A percentile compares a stretch with the other conserved stretches of the same genome.
phyloP scores from a whole-genome alignment of 2,329 filamentous ascomycete genomes.

The Aureobasidium musti region DNA sequence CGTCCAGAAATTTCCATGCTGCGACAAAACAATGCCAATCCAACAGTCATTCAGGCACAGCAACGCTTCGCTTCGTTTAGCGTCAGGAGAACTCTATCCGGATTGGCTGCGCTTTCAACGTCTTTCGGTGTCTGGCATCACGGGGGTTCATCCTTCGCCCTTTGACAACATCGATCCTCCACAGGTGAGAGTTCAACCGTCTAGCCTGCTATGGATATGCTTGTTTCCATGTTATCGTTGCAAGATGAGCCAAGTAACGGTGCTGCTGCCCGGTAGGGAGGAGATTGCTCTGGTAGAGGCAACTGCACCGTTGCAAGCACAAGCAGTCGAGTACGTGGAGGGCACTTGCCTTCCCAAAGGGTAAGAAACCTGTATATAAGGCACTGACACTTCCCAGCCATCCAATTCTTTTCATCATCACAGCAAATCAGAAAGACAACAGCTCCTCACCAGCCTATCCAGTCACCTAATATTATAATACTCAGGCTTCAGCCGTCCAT shows the following conservation, averaged over 20 bases:
- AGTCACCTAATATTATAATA: conserved; percentile 29
- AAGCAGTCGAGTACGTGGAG: conserved; percentile 2
- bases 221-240: conserved; percentile 24
- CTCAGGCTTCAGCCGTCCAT: conserved; percentile 30
- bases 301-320: conserved; percentile 18
- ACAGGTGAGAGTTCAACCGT: conserved; percentile 12
- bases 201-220: conserved; percentile 20
- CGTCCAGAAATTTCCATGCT: conserved; percentile 13
- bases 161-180: conserved; percentile 12
- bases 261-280: conserved; percentile 27
- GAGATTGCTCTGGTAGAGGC: conserved; percentile 17
- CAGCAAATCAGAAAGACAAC: conserved; percentile 28
- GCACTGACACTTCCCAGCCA: conserved; percentile 13
- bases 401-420: conserved; percentile 29
- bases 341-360: conserved; percentile 6
- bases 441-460: conserved; percentile 28
- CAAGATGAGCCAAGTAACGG: conserved; percentile 25
- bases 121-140: conserved; percentile 12
- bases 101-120: conserved; percentile 23
- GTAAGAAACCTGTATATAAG: conserved; percentile 24
- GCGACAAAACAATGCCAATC: conserved; percentile 10
- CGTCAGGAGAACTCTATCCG: conserved; percentile 24
- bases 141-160: conserved; percentile 7
- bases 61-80: conserved; percentile 24
- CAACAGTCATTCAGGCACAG: conserved; percentile 12